Percentiles rank a stretch among this genome's conserved stretches.
These are phyloP conservation scores for Macrolepiota dolichaula DNA, from an alignment of 768 basidiomycete species.

Conservation along the genomic window DNA sequence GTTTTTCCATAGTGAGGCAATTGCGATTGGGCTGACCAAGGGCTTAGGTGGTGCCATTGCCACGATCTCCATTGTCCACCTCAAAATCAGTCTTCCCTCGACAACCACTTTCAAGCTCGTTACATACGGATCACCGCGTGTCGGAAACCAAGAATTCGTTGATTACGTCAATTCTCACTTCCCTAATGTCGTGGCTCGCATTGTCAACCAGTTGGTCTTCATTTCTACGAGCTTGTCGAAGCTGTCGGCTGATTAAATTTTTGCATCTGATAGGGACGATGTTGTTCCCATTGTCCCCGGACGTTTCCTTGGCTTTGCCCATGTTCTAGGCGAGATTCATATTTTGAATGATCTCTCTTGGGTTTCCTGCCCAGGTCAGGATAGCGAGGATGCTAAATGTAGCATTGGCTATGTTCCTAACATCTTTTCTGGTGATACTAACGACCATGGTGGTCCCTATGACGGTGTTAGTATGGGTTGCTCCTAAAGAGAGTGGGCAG, in stretches of 20 bases:
- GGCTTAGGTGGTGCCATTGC: slow-evolving; percentile 34
- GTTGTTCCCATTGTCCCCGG: slow-evolving; percentile 27
- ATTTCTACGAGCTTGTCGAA: neutral
- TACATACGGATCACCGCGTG: slow-evolving; percentile 41
- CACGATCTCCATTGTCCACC: slow-evolving; percentile 48
- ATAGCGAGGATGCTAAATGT: slow-evolving; percentile 21
- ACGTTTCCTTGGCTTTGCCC: slow-evolving; percentile 35
- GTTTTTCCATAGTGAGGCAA: slow-evolving; percentile 12
- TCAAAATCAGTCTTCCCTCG: slow-evolving; percentile 45
- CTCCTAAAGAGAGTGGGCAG: neutral
- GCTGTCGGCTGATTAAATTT: neutral
- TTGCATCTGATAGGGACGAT: slow-evolving; percentile 17
- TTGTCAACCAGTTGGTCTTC: slow-evolving; percentile 18
- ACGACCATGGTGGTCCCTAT: slow-evolving; percentile 21
- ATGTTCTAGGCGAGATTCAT: slow-evolving; percentile 39
- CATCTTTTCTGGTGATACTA: slow-evolving; percentile 19
- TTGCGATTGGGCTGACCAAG: neutral
- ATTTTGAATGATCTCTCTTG: slow-evolving; percentile 28
- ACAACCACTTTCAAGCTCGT: slow-evolving; percentile 30
- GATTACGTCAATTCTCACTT: slow-evolving; percentile 22
- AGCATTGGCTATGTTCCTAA: slow-evolving; percentile 21
- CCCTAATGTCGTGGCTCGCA: slow-evolving; percentile 14
- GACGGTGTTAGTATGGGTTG: neutral
- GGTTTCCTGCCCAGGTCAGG: slow-evolving; percentile 24
- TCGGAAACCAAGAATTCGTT: slow-evolving; percentile 31